Evolutionary conservation across 768 basidiomycete genomes (phyloP), one percentile per base, ranked within the genome.

Genomic region (Boletus vinaceobasis): DNA sequence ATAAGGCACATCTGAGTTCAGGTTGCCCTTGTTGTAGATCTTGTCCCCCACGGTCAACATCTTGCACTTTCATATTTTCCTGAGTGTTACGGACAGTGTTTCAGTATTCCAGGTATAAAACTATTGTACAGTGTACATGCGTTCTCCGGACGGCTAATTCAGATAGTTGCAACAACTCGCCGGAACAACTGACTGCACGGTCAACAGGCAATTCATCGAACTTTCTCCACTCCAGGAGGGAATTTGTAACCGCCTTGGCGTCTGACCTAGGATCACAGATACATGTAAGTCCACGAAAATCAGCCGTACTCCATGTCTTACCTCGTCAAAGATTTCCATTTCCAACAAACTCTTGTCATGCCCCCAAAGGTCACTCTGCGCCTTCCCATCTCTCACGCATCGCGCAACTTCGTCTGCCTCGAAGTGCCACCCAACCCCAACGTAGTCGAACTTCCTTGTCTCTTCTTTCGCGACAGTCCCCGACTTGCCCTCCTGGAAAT

Each of bases 381-480:
- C 72, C 75, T 86, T 89, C 3, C 87, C 87, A 49, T 86, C 86
- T 37, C 83, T 71, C 21, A 92, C 74, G 64, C 87, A 90, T 45
- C 89, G 72, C 17, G 89, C 92, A 11, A 92, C 90, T 56, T 94
- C 91, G 63, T 95, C 93, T 4, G 92, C 91, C 70, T 94, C 82
- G 70, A 86, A 95, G 68, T 90, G 82, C 87, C 82, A 90, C 8
- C 91, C 93, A 33, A 74, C 75, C 10, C 89, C 90, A 5, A 77
- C 71, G 62, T 86, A 85, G 39, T 82, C 75, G 57, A 87, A 83
- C 27, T 62, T 68, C 54, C 71, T 77, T 43, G 76, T 83, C 65
- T 89, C 87, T 64, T 88, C 86, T 47, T 74, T 75, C 32, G 73
- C 74, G 33, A 78, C 66, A 17, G 66, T 66, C 6, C 66, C 71